Evolutionary conservation across 345 rosid genomes (phyloP).

Genomic region (Citrus reticulata): DNA sequence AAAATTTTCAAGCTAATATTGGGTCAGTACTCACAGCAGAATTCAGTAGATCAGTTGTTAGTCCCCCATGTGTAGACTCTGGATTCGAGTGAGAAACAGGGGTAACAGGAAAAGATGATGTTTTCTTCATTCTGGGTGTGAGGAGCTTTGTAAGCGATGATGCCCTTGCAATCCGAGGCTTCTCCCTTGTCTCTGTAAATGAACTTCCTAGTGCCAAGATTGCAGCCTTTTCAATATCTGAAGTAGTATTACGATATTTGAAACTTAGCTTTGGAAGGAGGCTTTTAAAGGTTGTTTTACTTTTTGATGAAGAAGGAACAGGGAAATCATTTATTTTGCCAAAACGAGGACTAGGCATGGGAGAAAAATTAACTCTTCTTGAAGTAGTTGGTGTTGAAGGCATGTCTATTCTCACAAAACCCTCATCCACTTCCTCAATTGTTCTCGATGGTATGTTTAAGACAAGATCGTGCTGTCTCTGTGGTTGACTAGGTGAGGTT

Average conservation of each 20-base stretch:
- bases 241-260: slow-evolving; percentile 40
- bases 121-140: slow-evolving; percentile 44
- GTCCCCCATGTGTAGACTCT: slow-evolving; percentile 77
- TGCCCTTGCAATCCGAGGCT: slow-evolving; percentile 47
- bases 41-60: slow-evolving; percentile 33
- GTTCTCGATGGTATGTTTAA: slow-evolving; percentile 44
- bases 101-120: slow-evolving; percentile 70
- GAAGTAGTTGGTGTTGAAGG: slow-evolving; percentile 59
- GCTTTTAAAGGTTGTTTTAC: slow-evolving; percentile 48
- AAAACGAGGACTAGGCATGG: slow-evolving; percentile 61
- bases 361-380: slow-evolving; percentile 77
- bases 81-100: slow-evolving; percentile 83
- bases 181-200: slow-evolving; percentile 26
- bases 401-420: slow-evolving; percentile 33
- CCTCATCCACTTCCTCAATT: slow-evolving; percentile 38
- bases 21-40: slow-evolving; percentile 35
- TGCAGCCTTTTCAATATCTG: slow-evolving; percentile 78
- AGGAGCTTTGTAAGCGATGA: slow-evolving; percentile 57
- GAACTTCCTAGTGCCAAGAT: slow-evolving; percentile 62
- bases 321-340: slow-evolving; percentile 32
- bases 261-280: slow-evolving; percentile 78
- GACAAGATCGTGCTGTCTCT: slow-evolving; percentile 31
- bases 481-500: slow-evolving; percentile 21
- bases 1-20: neutral
- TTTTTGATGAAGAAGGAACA: slow-evolving; percentile 37